These are phyloP conservation scores for Aspergillus novofumigatus DNA, from an alignment of 2,329 filamentous ascomycete species.

Conservation along the genomic window DNA sequence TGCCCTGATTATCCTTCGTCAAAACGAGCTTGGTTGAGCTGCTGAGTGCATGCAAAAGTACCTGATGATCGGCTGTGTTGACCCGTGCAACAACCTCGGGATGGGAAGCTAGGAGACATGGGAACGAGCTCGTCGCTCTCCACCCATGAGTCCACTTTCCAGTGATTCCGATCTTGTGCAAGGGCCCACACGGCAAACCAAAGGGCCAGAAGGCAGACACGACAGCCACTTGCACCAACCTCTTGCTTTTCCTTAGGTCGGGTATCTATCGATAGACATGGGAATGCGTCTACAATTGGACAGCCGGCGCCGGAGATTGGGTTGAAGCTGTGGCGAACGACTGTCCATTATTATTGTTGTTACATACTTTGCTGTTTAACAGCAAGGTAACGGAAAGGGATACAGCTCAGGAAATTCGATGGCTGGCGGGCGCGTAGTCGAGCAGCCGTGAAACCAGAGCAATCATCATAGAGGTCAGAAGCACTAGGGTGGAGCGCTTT, in stretches of 20 bases:
- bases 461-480: slow-evolving; percentile 2
- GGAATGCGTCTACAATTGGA: not conserved
- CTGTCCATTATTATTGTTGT: too few species aligned
- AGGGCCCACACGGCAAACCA: not conserved
- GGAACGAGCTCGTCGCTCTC: not conserved
- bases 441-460: slow-evolving; percentile 2
- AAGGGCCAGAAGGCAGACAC: not conserved
- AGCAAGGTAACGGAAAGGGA: too few species aligned
- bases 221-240: not conserved
- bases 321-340: not conserved
- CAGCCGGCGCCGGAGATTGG: not conserved
- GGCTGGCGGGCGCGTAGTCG: slow-evolving; percentile 1
- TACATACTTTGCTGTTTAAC: too few species aligned
- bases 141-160: not conserved
- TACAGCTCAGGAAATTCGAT: not conserved
- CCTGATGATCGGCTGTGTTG: not conserved
- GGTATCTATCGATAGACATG: not conserved
- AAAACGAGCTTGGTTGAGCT: not conserved
- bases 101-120: not conserved
- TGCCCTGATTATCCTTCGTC: not conserved
- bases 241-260: not conserved
- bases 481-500: not conserved
- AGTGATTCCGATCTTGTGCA: not conserved
- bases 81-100: not conserved
- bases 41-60: not conserved